Evolutionary conservation across 768 basidiomycete species (phyloP).

Genomic region (Clathrus columnatus): DNA sequence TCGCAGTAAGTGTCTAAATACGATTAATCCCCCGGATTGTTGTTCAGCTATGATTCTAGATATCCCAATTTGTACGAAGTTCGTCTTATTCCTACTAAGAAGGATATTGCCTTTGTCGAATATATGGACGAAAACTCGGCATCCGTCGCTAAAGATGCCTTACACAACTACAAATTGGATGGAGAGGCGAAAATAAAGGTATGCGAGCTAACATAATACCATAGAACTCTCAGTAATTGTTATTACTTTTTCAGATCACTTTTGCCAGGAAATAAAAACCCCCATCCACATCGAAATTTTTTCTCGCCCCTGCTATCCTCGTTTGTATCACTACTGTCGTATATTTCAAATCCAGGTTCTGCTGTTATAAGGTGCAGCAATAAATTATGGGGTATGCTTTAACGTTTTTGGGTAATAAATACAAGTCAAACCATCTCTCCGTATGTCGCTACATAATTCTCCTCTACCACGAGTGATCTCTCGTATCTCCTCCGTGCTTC

Average conservation of each 20-base stretch:
- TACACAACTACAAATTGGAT: constrained; percentile 97
- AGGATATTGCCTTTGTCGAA: constrained; percentile 98
- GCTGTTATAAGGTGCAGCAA: too few relatives aligned
- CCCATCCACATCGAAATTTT: not conserved
- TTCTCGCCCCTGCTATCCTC: not conserved
- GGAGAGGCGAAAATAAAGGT: constrained; percentile 99
- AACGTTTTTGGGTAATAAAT: not conserved
- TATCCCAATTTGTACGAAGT: constrained; percentile 96
- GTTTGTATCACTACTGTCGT: not conserved
- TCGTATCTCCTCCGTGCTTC: constrained; percentile 76
- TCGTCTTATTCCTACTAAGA: constrained; percentile 94
- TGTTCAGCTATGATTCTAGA: constrained; percentile 31
- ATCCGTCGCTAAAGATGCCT: constrained; percentile 84
- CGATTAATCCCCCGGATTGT: not conserved
- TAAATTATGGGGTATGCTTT: not conserved
- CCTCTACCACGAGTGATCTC: constrained; percentile 46
- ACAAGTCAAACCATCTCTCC: constrained; percentile 50
- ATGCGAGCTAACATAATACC: constrained; percentile 12
- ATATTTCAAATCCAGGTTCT: too few relatives aligned
- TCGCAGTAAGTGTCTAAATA: constrained; percentile 55
- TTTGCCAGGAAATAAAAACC: constrained; percentile 57
- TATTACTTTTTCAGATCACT: constrained; percentile 43
- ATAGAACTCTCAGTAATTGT: not conserved
- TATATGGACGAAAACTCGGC: constrained; percentile 90
- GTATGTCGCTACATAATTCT: constrained; percentile 40